Base-by-base conservation (phyloP, 1,284 basidiomycete species). In the Fomes fomentarius region DNA sequence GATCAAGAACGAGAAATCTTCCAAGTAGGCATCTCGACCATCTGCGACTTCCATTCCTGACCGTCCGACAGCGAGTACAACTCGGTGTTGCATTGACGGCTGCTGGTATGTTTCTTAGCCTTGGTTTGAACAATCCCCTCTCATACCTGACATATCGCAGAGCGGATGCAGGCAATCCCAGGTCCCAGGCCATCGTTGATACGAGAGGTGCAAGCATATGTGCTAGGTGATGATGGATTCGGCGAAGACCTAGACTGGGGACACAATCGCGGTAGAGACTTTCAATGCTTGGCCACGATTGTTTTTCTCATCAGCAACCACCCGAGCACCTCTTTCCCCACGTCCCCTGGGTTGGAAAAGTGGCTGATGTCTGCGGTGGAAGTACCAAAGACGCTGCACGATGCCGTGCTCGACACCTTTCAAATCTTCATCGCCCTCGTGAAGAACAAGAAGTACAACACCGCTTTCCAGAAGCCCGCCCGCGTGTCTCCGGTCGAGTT, bases 1-100 rank as follows among this genome's bases (percentile, higher is more conserved):
- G 72, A 76, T 12, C 80, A 85, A 47, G 87, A 90, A 59, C 75
- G 87, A 37, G 89, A 91, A 59, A 88, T 91, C 14, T 91, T 91
- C 71, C 84, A 88, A 71, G 86, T 85, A n/a, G 43, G 45, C 11
- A 15, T 45, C 11, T 15, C 47, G 31, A 4, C 42, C 7, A 22
- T 15, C 44, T 37, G 24, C 30, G n/a, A 9, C 7, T 15, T 11
- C 22, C 12, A 7, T 26, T 6, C 41, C 15, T 26, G 12, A 50
- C 37, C 12, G 2, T 22, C 15, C 10, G n/a, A 8, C 41, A 81
- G 78, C 71, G 80, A 28, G 78, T 80, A 17, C 78, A 75, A 64
- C 60, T 75, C 2, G 73, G 73, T n/a, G 68, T 76, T 10, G 70
- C 74, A 1, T 57, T 76, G 26, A 79, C 79, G 11, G 71, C 74